phyloP scores from a whole-genome alignment of 2,329 filamentous ascomycete genomes.

The Aquanectria penicillioides region DNA sequence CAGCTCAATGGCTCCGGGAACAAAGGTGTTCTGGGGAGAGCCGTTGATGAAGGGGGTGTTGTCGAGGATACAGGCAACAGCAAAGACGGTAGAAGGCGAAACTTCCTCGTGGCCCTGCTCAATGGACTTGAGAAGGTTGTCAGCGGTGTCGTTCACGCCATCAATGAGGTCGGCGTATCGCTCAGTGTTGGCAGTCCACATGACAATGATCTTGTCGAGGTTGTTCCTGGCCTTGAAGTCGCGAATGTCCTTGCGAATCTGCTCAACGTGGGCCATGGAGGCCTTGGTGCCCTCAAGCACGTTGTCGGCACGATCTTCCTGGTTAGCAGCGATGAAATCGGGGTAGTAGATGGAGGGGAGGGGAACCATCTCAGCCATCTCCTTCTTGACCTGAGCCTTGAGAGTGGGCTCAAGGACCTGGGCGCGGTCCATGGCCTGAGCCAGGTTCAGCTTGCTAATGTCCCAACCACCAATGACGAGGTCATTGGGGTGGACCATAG shows the following conservation, averaged over 20 bases:
- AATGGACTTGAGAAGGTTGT: slow-evolving; percentile 90
- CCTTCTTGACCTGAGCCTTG: slow-evolving; percentile 89
- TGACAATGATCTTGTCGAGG: slow-evolving; percentile 95
- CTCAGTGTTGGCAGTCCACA: slow-evolving; percentile 99
- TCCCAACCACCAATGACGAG: slow-evolving; percentile 97
- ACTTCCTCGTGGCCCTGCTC: slow-evolving; percentile 88
- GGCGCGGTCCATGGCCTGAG: slow-evolving; percentile 94
- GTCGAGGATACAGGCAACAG: slow-evolving; percentile 93
- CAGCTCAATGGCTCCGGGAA: slow-evolving; percentile 89
- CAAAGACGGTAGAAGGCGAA: slow-evolving; percentile 95
- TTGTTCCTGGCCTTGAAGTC: slow-evolving; percentile 88
- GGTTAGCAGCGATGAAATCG: slow-evolving; percentile 98
- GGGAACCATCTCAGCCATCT: slow-evolving; percentile 89
- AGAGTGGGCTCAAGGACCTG: slow-evolving; percentile 94
- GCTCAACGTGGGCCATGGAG: slow-evolving; percentile 86
- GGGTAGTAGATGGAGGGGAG: slow-evolving; percentile 98
- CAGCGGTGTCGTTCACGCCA: slow-evolving; percentile 95
- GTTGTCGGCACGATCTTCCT: slow-evolving; percentile 96
- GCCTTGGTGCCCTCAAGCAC: slow-evolving; percentile 85
- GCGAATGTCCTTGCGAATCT: slow-evolving; percentile 91
- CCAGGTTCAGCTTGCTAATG: slow-evolving; percentile 90
- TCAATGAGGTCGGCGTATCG: slow-evolving; percentile 88
- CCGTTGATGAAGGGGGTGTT: slow-evolving; percentile 96
- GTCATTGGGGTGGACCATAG: slow-evolving; percentile 98
- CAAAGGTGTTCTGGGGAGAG: slow-evolving; percentile 98